A percentile compares a stretch with the other conserved stretches of the same genome.
Evolutionary conservation across 805 yeast genomes (phyloP).

Genomic region (Candida vaughaniae): DNA sequence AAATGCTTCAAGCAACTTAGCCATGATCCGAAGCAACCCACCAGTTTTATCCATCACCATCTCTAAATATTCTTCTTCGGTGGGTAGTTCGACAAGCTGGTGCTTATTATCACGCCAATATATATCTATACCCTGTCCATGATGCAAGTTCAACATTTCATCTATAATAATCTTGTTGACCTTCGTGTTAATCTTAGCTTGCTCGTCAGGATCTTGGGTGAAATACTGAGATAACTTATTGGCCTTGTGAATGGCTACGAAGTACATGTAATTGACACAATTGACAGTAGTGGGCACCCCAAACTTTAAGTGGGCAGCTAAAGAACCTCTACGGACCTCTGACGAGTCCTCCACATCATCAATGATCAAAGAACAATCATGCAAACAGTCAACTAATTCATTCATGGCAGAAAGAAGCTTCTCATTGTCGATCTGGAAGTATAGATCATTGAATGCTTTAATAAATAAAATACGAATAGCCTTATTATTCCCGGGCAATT

Average conservation of each 20-base stretch:
- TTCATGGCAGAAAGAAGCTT: slow-evolving; percentile 24
- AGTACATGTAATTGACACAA: slow-evolving; percentile 79
- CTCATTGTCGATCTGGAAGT: slow-evolving; percentile 26
- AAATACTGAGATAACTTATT: slow-evolving; percentile 17
- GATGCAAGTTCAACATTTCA: slow-evolving; percentile 77
- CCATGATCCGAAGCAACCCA: slow-evolving; percentile 77
- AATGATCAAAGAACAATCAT: slow-evolving; percentile 42
- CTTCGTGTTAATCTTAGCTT: slow-evolving; percentile 19
- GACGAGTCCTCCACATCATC: slow-evolving; percentile 91
- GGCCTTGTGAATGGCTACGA: slow-evolving; percentile 60
- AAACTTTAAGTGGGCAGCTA: slow-evolving; percentile 73
- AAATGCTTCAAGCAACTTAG: slow-evolving; percentile 53
- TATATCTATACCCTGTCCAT: slow-evolving; percentile 88
- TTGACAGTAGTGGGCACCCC: slow-evolving; percentile 83
- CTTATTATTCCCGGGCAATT: slow-evolving; percentile 33
- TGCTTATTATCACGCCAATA: slow-evolving; percentile 60
- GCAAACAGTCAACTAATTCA: slow-evolving; percentile 32
- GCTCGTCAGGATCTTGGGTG: slow-evolving; percentile 7
- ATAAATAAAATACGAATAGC: slow-evolving; percentile 30
- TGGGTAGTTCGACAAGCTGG: slow-evolving; percentile 16
- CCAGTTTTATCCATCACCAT: slow-evolving; percentile 91
- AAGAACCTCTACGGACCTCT: slow-evolving; percentile 67
- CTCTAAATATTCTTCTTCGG: slow-evolving; percentile 51
- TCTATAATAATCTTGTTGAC: slow-evolving; percentile 49
- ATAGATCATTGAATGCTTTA: slow-evolving; percentile 32